These are phyloP conservation scores for Triticum aestivum DNA, from an alignment of 176 grass and related monocot species.

Conservation along the genomic window DNA sequence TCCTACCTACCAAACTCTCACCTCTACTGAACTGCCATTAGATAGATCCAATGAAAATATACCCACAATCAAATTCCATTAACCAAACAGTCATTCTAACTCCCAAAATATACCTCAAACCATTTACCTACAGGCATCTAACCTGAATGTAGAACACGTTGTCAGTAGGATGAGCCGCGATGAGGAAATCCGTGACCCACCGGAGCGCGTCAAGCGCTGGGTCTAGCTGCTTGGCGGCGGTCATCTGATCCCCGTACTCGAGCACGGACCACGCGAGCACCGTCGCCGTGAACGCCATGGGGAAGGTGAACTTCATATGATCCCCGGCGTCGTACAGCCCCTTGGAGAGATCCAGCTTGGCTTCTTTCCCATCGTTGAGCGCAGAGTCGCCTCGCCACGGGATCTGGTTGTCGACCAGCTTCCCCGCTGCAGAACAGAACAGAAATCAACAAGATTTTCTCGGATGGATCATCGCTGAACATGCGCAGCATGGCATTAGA, in stretches of 20 bases:
- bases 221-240: conserved; percentile 65
- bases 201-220: conserved; percentile 66
- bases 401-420: conserved; percentile 81
- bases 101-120: neutral
- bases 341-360: conserved; percentile 80
- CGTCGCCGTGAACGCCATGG: conserved; percentile 85
- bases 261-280: conserved; percentile 84
- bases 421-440: conserved; percentile 59
- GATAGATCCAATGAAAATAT: neutral
- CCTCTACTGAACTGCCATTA: conserved; percentile 5
- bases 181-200: conserved; percentile 85
- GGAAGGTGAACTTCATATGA: conserved; percentile 93
- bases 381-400: conserved; percentile 85
- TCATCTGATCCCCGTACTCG: conserved; percentile 95
- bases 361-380: conserved; percentile 71
- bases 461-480: neutral
- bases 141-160: conserved; percentile 95
- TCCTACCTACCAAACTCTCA: conserved; percentile 14
- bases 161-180: conserved; percentile 84
- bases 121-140: neutral
- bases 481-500: neutral
- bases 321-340: conserved; percentile 90
- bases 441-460: neutral
- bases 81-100: conserved; percentile 7
- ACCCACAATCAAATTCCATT: neutral